A percentile compares a stretch with the other conserved stretches of the same genome.
Evolutionary conservation across 495 filamentous ascomycete genomes (phyloP).

Genomic region (Talaromyces thailandensis): DNA sequence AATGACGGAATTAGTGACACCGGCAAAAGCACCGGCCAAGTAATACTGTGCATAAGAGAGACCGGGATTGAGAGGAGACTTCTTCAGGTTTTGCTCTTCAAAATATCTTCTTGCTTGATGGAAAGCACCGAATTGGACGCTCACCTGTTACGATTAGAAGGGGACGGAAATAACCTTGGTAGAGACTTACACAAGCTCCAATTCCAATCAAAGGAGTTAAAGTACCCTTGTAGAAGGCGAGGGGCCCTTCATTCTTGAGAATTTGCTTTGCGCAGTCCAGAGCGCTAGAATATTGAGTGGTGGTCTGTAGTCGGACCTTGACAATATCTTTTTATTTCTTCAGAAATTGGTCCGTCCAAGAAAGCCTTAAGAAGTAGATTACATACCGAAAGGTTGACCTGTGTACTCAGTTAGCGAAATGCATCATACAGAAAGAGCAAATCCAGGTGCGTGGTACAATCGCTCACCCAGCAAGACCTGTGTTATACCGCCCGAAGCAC

Average conservation of each 20-base stretch:
- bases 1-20: slow-evolving; percentile 79
- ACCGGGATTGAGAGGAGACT: slow-evolving; percentile 31
- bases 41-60: slow-evolving; percentile 83
- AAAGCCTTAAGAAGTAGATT: background rate
- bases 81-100: slow-evolving; percentile 60
- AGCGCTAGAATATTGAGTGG: slow-evolving; percentile 67
- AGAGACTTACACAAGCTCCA: slow-evolving; percentile 71
- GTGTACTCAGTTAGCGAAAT: slow-evolving; percentile 18
- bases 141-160: slow-evolving; percentile 43
- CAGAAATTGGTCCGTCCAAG: background rate
- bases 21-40: slow-evolving; percentile 82
- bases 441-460: background rate
- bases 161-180: background rate
- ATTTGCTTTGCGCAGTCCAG: slow-evolving; percentile 74
- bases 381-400: slow-evolving; percentile 88
- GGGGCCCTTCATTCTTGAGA: slow-evolving; percentile 75
- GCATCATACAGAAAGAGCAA: background rate
- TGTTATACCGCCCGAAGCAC: slow-evolving; percentile 85
- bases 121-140: slow-evolving; percentile 96
- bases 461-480: slow-evolving; percentile 87
- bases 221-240: slow-evolving; percentile 97
- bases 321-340: slow-evolving; percentile 64
- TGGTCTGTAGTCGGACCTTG: slow-evolving; percentile 94
- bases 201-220: slow-evolving; percentile 94
- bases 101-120: slow-evolving; percentile 81